Percentiles rank a stretch among this genome's conserved stretches.
phyloP scores from a whole-genome alignment of 2,329 filamentous ascomycete genomes.

The Aspergillus ustus region DNA sequence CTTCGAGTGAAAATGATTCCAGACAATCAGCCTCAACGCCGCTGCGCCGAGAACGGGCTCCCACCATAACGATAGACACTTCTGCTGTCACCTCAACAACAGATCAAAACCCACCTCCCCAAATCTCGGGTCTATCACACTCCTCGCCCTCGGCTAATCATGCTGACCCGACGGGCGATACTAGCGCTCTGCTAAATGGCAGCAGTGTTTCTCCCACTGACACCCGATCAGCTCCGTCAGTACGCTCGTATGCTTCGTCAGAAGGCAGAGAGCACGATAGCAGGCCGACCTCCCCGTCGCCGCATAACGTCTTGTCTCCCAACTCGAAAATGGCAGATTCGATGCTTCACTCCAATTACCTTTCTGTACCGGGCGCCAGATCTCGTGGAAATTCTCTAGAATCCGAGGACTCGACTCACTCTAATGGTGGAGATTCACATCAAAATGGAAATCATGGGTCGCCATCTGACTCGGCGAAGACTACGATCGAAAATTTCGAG shows the following conservation, averaged over 20 bases:
- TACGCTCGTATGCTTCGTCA: conserved; percentile 60
- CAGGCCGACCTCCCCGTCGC: conserved; percentile 68
- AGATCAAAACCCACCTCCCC: conserved; percentile 39
- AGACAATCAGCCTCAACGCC: conserved; percentile 34
- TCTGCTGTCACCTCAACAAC: conserved; percentile 54
- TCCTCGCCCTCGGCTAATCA: conserved; percentile 44
- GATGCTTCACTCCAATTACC: conserved; percentile 58
- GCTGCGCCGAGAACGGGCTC: conserved; percentile 50
- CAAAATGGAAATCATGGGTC: conserved; percentile 48
- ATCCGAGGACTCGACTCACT: conserved; percentile 61
- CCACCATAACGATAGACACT: conserved; percentile 63
- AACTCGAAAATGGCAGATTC: conserved; percentile 56
- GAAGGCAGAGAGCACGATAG: conserved; percentile 61
- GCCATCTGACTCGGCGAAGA: conserved; percentile 47
- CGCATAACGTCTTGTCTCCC: conserved; percentile 70
- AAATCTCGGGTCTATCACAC: conserved; percentile 40
- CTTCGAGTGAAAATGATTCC: conserved; percentile 32
- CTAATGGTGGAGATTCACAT: conserved; percentile 61
- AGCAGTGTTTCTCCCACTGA: conserved; percentile 52
- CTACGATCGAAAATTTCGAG: conserved; percentile 61
- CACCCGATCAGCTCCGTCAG: conserved; percentile 56
- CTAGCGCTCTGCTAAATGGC: conserved; percentile 35
- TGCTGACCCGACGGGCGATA: conserved; percentile 34
- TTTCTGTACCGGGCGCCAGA: conserved; percentile 66
- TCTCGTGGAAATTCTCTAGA: conserved; percentile 69